Conservation (phyloP, 495 filamentous ascomycete species). For the Tetracladium marchalianum region DNA sequence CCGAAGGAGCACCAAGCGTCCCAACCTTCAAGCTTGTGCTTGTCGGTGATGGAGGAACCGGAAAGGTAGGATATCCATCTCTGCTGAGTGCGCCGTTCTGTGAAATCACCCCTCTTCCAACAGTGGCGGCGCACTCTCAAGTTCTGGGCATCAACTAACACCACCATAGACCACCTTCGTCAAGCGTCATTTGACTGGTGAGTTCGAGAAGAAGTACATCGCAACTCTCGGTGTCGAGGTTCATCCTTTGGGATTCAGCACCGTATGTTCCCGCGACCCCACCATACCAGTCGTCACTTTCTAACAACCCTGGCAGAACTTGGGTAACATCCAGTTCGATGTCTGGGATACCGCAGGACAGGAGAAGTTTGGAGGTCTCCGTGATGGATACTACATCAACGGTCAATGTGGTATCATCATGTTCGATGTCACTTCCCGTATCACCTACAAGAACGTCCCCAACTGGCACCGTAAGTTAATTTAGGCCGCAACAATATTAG, state of each 20-base stretch:
- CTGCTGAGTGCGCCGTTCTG: slow-evolving; percentile 1
- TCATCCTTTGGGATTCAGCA: slow-evolving; percentile 87
- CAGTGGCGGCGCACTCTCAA: slow-evolving; percentile 9
- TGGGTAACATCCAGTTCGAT: slow-evolving; percentile 95
- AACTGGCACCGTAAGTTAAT: slow-evolving; percentile 96
- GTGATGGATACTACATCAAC: slow-evolving; percentile 99
- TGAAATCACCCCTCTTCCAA: not conserved
- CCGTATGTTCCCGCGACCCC: slow-evolving; percentile 51
- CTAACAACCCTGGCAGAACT: slow-evolving; percentile 52
- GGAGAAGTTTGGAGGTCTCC: slow-evolving; percentile 99
- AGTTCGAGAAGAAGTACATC: slow-evolving; percentile 99
- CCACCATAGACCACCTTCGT: slow-evolving; percentile 89
- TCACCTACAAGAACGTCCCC: slow-evolving; percentile 99
- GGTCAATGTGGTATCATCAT: slow-evolving; percentile 99
- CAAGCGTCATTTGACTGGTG: slow-evolving; percentile 98
- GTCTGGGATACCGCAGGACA: slow-evolving; percentile 99
- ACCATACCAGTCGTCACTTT: not conserved
- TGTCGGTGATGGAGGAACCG: slow-evolving; percentile 98
- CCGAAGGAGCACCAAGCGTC: slow-evolving; percentile 29
- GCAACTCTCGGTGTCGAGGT: slow-evolving; percentile 99
- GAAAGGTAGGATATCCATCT: slow-evolving; percentile 65
- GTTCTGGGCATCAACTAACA: slow-evolving; percentile 12
- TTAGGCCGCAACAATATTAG: not conserved
- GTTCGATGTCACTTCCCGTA: slow-evolving; percentile 99
- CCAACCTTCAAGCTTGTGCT: slow-evolving; percentile 99